These are phyloP conservation scores for Marasmius tenuissimus DNA, from an alignment of 1,284 basidiomycete species.

Conservation along the genomic window DNA sequence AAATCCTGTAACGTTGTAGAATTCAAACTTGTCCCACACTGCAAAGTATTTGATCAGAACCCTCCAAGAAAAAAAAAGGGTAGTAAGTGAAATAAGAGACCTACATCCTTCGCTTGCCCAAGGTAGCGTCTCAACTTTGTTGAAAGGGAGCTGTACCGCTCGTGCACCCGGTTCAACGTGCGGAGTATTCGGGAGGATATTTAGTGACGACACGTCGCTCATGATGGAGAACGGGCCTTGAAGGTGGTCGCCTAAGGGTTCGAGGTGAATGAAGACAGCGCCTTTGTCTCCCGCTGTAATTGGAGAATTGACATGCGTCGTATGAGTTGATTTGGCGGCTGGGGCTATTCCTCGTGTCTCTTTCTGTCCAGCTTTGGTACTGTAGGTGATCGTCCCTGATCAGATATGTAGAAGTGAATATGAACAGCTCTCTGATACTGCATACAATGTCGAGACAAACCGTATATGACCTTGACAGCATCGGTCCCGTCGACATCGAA, in stretches of 20 bases:
- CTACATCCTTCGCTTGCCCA: slow-evolving; percentile 24
- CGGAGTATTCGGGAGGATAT: slow-evolving; percentile 15
- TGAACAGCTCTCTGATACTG: too few species aligned
- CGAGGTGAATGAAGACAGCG: slow-evolving; percentile 21
- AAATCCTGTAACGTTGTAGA: slow-evolving; percentile 30
- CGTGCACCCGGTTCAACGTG: slow-evolving; percentile 17
- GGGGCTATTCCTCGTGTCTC: too few species aligned
- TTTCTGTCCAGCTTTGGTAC: too few species aligned
- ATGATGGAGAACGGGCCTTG: slow-evolving; percentile 21
- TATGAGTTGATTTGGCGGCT: too few species aligned
- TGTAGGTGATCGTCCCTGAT: too few species aligned
- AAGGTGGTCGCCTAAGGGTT: slow-evolving; percentile 1
- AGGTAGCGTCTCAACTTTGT: slow-evolving; percentile 23
- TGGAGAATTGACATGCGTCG: background rate
- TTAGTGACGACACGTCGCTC: slow-evolving; percentile 21
- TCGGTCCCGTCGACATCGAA: background rate
- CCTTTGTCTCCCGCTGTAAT: slow-evolving; percentile 21
- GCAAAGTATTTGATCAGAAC: too few species aligned
- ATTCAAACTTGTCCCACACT: slow-evolving; percentile 19
- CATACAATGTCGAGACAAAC: background rate
- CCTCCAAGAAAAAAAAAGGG: too few species aligned
- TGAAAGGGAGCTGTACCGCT: slow-evolving; percentile 23
- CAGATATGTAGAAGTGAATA: too few species aligned
- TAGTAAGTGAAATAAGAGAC: background rate
- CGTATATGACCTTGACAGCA: slow-evolving; percentile 26